These are phyloP conservation scores for Vitis labrusca DNA, from an alignment of 164 flowering plant species.

Conservation along the genomic window DNA sequence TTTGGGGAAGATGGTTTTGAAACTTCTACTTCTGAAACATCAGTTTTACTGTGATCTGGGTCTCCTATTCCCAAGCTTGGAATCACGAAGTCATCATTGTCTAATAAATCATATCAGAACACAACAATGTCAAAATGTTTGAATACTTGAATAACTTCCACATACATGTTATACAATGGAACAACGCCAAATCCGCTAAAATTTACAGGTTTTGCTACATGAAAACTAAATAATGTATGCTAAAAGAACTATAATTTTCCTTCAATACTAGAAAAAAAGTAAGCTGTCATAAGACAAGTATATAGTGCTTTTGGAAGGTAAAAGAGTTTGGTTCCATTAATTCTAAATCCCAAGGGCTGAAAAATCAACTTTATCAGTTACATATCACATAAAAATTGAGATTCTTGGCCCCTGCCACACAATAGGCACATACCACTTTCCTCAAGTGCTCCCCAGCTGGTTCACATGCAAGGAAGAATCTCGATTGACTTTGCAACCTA, in stretches of 20 bases:
- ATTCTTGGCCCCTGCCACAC: too few relatives aligned
- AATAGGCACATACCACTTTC: too few relatives aligned
- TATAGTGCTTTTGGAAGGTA: too few relatives aligned
- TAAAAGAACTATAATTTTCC: too few relatives aligned
- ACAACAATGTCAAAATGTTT: not conserved
- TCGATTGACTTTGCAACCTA: too few relatives aligned
- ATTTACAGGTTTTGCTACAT: too few relatives aligned
- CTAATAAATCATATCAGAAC: slow-evolving; percentile 31
- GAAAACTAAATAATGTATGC: too few relatives aligned
- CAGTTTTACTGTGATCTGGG: slow-evolving; percentile 23
- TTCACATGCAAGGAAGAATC: too few relatives aligned
- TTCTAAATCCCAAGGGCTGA: not conserved
- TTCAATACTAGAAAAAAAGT: too few relatives aligned
- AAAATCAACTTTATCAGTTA: not conserved
- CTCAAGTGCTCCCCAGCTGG: too few relatives aligned
- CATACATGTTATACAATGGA: not conserved
- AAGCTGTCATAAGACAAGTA: too few relatives aligned
- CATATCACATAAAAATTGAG: not conserved
- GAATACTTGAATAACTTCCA: not conserved
- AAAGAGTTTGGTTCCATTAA: not conserved
- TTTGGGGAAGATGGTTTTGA: slow-evolving; percentile 39
- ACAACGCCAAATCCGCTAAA: not conserved
- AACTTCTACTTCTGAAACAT: slow-evolving; percentile 34
- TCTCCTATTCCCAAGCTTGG: slow-evolving; percentile 77
- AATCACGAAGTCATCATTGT: slow-evolving; percentile 87